phyloP scores from a whole-genome alignment of 768 basidiomycete genomes.

The Lepiota subincarnata region DNA sequence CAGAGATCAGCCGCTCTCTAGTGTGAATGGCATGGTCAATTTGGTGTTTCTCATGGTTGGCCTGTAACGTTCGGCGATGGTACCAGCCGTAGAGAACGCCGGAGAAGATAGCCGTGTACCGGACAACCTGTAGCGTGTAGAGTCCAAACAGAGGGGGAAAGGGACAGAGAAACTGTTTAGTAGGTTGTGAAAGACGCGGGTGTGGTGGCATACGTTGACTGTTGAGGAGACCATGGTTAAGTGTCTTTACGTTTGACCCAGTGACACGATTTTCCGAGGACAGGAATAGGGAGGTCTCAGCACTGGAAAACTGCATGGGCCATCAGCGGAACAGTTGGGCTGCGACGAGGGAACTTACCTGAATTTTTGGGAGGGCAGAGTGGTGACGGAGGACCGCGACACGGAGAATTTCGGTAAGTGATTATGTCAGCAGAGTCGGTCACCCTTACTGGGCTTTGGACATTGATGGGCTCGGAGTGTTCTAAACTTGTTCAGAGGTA shows the following conservation, averaged over 20 bases:
- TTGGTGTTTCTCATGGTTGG: conserved; percentile 72
- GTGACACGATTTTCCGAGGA: conserved; percentile 22
- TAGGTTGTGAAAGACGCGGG: conserved; percentile 8
- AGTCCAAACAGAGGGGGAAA: background rate
- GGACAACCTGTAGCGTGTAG: conserved; percentile 64
- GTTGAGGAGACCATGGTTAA: conserved; percentile 65
- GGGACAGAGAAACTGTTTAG: background rate
- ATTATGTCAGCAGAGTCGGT: conserved; percentile 30
- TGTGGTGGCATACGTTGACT: conserved; percentile 56
- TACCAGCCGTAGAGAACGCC: conserved; percentile 91
- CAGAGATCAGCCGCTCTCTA: conserved; percentile 70
- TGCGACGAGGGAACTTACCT: conserved; percentile 20
- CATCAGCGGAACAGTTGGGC: background rate
- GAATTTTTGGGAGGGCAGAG: conserved; percentile 27
- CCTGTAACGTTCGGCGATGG: conserved; percentile 88
- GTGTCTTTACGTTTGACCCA: conserved; percentile 28
- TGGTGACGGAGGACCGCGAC: conserved; percentile 19
- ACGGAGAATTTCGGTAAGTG: conserved; percentile 43
- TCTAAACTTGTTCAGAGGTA: background rate
- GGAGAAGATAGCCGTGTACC: conserved; percentile 85
- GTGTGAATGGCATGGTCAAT: conserved; percentile 68
- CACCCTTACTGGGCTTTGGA: conserved; percentile 1
- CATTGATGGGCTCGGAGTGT: background rate
- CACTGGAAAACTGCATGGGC: conserved; percentile 6
- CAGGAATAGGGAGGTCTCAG: conserved; percentile 23